Conservation (phyloP, 2,329 filamentous ascomycete species). For the Colletotrichum lini region DNA sequence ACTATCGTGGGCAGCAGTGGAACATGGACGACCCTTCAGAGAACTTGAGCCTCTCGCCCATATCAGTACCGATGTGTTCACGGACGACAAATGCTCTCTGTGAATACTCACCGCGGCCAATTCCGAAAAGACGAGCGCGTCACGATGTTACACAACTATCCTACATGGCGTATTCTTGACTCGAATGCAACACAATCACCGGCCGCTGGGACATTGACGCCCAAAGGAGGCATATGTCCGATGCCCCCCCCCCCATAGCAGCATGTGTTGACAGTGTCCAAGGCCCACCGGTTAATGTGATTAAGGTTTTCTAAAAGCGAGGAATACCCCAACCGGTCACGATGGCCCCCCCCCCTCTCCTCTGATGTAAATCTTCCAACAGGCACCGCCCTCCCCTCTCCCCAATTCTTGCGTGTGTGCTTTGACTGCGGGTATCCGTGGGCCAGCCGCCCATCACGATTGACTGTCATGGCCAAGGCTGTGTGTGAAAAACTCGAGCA, state of each 20-base stretch:
- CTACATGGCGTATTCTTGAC: too few relatives aligned
- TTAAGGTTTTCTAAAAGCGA: conserved; percentile 3
- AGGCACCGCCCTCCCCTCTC: too few relatives aligned
- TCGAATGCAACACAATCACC: background rate
- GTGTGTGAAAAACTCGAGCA: conserved; percentile 6
- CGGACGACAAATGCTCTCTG: too few relatives aligned
- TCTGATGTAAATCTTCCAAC: conserved; percentile 6
- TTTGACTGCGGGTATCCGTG: background rate
- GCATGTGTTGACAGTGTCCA: background rate
- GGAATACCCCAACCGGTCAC: conserved; percentile 14
- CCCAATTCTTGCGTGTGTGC: too few relatives aligned
- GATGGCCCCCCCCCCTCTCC: background rate
- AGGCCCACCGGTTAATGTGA: background rate
- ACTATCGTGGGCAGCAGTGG: too few relatives aligned
- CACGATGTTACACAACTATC: too few relatives aligned
- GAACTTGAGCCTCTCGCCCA: too few relatives aligned
- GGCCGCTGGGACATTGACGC: background rate
- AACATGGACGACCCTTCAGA: too few relatives aligned
- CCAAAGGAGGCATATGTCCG: background rate
- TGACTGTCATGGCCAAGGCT: background rate
- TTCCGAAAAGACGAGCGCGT: too few relatives aligned
- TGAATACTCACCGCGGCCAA: too few relatives aligned
- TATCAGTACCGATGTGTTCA: too few relatives aligned
- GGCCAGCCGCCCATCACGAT: conserved; percentile 16
- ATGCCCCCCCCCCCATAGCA: background rate